A percentile compares a stretch with the other conserved stretches of the same genome.
Evolutionary conservation across 2,329 filamentous ascomycete genomes (phyloP).

Genomic region (Podosphaera fusca): DNA sequence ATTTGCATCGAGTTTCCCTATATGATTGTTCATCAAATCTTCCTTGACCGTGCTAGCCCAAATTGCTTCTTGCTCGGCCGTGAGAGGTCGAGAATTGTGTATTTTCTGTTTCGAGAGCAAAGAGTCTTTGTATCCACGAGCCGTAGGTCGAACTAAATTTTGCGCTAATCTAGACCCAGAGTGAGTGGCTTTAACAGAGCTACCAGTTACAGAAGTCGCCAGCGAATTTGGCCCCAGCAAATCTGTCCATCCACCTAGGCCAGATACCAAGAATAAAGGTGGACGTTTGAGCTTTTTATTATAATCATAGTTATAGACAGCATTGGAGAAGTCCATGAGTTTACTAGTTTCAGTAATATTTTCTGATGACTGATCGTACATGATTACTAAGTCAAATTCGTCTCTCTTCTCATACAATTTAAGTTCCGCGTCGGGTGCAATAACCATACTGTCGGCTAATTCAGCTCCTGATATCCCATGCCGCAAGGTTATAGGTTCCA

Average conservation of each 20-base stretch:
- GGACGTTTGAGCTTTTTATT: conserved; percentile 47
- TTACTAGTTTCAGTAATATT: conserved; percentile 20
- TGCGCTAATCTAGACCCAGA: conserved; percentile 18
- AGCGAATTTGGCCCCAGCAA: conserved; percentile 38
- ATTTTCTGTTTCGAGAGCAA: conserved; percentile 18
- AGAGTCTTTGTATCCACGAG: conserved; percentile 14
- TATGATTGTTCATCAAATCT: conserved; percentile 18
- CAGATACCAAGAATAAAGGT: conserved; percentile 61
- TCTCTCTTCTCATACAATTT: conserved; percentile 47
- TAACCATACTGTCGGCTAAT: conserved; percentile 42
- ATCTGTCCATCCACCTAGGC: conserved; percentile 68
- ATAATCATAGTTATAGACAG: conserved; percentile 64
- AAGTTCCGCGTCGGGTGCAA: conserved; percentile 55
- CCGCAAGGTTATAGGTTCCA: conserved; percentile 60
- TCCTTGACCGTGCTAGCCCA: conserved; percentile 49
- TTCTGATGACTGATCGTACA: conserved; percentile 52
- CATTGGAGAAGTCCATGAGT: conserved; percentile 52
- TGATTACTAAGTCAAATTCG: conserved; percentile 68
- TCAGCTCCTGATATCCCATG: conserved; percentile 39
- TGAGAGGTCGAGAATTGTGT: conserved; percentile 40
- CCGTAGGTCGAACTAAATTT: conserved; percentile 26
- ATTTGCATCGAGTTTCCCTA: conserved; percentile 26
- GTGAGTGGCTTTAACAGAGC: neutral
- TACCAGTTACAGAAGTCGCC: conserved; percentile 29
- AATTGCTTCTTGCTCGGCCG: conserved; percentile 54